Evolutionary conservation across 768 basidiomycete species (phyloP).

Genomic region (Russula virescens): DNA sequence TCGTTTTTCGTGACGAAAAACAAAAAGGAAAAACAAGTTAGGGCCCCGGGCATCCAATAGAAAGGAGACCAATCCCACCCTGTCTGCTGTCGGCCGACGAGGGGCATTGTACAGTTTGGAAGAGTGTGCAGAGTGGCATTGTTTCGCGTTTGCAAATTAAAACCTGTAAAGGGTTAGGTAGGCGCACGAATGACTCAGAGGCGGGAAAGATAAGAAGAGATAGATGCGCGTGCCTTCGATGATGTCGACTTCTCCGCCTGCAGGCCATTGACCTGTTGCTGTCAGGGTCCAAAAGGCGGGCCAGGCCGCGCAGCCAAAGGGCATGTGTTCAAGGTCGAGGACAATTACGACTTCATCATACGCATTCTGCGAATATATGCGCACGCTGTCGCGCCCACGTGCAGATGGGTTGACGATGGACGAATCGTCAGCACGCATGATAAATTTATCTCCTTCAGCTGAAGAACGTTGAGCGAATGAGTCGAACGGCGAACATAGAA

Average conservation of each 20-base stretch:
- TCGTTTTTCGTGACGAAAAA: too few relatives aligned
- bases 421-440: constrained; percentile 51
- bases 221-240: constrained; percentile 51
- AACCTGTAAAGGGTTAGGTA: constrained; percentile 32
- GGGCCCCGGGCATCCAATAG: background rate
- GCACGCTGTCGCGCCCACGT: constrained; percentile 54
- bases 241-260: constrained; percentile 57
- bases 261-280: constrained; percentile 48
- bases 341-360: constrained; percentile 45
- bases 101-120: constrained; percentile 42
- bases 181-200: background rate
- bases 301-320: constrained; percentile 54
- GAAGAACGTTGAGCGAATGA: background rate
- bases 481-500: background rate
- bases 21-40: background rate
- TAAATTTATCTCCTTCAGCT: constrained; percentile 41
- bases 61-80: constrained; percentile 35
- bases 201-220: background rate
- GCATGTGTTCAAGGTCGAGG: constrained; percentile 55
- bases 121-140: constrained; percentile 51
- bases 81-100: constrained; percentile 32
- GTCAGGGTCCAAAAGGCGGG: constrained; percentile 61
- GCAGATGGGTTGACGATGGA: constrained; percentile 34
- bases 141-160: constrained; percentile 43
- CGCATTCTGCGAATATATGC: constrained; percentile 43